Evolutionary conservation across 179 eudicot genomes (phyloP).

Genomic region (Silene coronaria): DNA sequence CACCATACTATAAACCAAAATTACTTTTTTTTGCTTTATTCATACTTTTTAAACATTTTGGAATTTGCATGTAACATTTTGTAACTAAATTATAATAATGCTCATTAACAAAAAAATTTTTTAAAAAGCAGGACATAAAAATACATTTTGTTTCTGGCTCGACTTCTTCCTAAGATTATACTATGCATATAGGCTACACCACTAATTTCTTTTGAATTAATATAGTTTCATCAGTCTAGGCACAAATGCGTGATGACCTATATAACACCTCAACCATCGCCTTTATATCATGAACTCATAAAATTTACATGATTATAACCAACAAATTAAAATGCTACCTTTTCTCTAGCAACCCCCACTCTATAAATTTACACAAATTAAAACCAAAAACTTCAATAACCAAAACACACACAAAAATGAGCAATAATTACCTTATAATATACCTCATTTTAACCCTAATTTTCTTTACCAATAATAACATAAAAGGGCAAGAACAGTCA

Average conservation of each 20-base stretch:
- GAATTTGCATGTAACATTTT: too few species aligned
- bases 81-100: too few species aligned
- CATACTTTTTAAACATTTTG: too few species aligned
- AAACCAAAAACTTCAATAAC: background rate
- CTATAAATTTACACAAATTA: constrained; percentile 3
- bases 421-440: background rate
- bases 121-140: too few species aligned
- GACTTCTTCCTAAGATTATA: background rate
- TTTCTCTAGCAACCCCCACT: background rate
- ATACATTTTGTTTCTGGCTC: too few species aligned
- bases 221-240: background rate
- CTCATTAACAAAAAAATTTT: too few species aligned
- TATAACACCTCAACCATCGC: constrained; percentile 17
- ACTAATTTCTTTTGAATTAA: background rate
- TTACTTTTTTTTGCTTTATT: too few species aligned
- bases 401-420: constrained; percentile 7
- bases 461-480: background rate
- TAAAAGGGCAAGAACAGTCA: background rate
- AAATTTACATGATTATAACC: constrained; percentile 2
- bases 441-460: background rate
- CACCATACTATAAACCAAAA: too few species aligned
- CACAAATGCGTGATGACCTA: constrained; percentile 11
- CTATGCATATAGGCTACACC: background rate
- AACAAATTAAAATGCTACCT: background rate
- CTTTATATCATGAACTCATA: constrained; percentile 22